A percentile compares a stretch with the other conserved stretches of the same genome.
Evolutionary conservation across 2,329 filamentous ascomycete species (phyloP).

Genomic region (Thielaviopsis ethacetica): DNA sequence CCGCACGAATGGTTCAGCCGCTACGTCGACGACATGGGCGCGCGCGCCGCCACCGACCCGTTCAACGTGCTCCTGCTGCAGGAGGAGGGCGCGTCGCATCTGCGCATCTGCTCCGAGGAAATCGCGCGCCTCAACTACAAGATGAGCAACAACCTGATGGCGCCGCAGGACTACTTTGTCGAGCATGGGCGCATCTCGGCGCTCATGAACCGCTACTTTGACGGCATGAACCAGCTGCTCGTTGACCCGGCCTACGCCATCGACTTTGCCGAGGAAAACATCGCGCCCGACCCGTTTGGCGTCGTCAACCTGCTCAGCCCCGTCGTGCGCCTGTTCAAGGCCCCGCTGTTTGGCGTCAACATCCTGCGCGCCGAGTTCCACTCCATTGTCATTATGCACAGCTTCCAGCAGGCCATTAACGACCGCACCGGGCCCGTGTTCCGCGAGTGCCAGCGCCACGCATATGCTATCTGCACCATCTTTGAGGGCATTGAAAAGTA

Average conservation of each 20-base stretch:
- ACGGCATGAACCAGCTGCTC: constrained; percentile 33
- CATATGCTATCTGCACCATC: constrained; percentile 57
- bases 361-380: constrained; percentile 62
- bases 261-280: constrained; percentile 39
- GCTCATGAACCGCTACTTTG: constrained; percentile 38
- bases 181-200: constrained; percentile 41
- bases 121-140: constrained; percentile 63
- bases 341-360: constrained; percentile 57
- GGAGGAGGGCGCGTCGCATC: constrained; percentile 46
- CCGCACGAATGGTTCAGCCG: constrained; percentile 62
- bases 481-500: constrained; percentile 65
- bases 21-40: constrained; percentile 28
- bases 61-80: constrained; percentile 41
- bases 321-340: constrained; percentile 53
- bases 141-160: constrained; percentile 46
- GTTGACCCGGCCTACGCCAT: constrained; percentile 39
- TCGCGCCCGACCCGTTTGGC: constrained; percentile 2
- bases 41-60: background rate
- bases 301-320: constrained; percentile 56
- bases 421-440: constrained; percentile 33
- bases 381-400: constrained; percentile 65
- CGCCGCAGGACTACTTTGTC: constrained; percentile 43
- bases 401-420: constrained; percentile 49
- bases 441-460: constrained; percentile 41
- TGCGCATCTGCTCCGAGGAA: constrained; percentile 62